A percentile compares a stretch with the other conserved stretches of the same genome.
Conservation (phyloP, 306 rosid genomes). For the Neltuma alba region DNA sequence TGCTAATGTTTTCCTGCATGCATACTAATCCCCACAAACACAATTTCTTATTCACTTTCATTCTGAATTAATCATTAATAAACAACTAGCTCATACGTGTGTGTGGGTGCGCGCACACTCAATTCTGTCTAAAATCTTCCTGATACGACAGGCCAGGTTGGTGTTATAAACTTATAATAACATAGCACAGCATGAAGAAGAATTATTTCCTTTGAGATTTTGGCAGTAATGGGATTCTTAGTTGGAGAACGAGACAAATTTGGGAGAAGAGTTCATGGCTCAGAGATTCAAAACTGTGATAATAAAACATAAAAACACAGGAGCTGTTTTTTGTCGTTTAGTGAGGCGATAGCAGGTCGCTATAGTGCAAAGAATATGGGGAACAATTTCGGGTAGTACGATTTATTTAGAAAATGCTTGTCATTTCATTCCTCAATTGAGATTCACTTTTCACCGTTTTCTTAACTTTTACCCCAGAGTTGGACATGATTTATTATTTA, state of each 20-base stretch:
- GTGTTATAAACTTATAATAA: background rate
- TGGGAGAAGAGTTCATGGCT: conserved; percentile 24
- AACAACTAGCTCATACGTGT: background rate
- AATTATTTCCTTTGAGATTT: background rate
- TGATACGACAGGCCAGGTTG: background rate
- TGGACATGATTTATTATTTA: conserved; percentile 5
- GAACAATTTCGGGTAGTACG: background rate
- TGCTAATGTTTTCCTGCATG: conserved; percentile 90
- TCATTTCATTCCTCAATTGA: conserved; percentile 1
- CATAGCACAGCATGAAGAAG: background rate
- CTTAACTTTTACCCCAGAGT: conserved; percentile 11
- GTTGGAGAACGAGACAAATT: conserved; percentile 30
- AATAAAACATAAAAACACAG: background rate
- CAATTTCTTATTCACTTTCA: background rate
- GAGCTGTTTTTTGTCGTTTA: background rate
- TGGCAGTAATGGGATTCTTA: background rate
- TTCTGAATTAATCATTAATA: background rate
- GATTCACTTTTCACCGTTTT: conserved; percentile 31
- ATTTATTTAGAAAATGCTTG: conserved; percentile 25
- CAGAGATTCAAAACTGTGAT: background rate
- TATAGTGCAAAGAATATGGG: conserved; percentile 10
- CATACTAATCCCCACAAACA: conserved; percentile 56
- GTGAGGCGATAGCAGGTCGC: conserved; percentile 14
- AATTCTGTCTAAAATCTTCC: background rate
- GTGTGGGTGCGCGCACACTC: too few species aligned